phyloP scores from a whole-genome alignment of 768 basidiomycete species.

The Tulasnella sp. region DNA sequence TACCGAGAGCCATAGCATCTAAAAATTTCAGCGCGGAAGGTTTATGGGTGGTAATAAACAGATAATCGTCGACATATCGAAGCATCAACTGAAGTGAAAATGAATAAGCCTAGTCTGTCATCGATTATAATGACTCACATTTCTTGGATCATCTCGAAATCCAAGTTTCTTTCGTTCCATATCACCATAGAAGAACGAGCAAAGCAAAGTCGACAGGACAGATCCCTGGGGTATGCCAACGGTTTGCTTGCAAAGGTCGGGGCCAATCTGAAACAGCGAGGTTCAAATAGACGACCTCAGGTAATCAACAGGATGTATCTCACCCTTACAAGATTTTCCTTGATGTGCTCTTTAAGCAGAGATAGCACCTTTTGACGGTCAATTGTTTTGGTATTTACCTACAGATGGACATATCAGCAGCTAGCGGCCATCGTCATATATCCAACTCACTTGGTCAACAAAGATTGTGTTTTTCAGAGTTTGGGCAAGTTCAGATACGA shows the following conservation, averaged over 20 bases:
- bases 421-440: background rate
- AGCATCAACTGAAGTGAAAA: constrained; percentile 46
- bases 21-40: constrained; percentile 55
- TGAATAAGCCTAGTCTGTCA: background rate
- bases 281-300: background rate
- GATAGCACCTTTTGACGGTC: constrained; percentile 49
- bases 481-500: constrained; percentile 54
- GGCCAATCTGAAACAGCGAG: constrained; percentile 48
- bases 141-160: constrained; percentile 39
- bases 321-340: constrained; percentile 84
- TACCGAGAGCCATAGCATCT: constrained; percentile 60
- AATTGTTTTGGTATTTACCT: constrained; percentile 44
- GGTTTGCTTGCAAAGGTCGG: constrained; percentile 71
- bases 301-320: background rate
- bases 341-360: constrained; percentile 80
- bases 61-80: constrained; percentile 88
- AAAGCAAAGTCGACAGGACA: constrained; percentile 84
- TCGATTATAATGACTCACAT: constrained; percentile 36
- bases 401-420: background rate
- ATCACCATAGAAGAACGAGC: constrained; percentile 90
- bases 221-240: constrained; percentile 97
- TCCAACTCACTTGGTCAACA: constrained; percentile 54
- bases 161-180: constrained; percentile 51
- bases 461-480: constrained; percentile 66
- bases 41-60: constrained; percentile 63